These are phyloP conservation scores for Saccharomycopsis fermentans DNA, from an alignment of 805 yeast species.

Conservation along the genomic window DNA sequence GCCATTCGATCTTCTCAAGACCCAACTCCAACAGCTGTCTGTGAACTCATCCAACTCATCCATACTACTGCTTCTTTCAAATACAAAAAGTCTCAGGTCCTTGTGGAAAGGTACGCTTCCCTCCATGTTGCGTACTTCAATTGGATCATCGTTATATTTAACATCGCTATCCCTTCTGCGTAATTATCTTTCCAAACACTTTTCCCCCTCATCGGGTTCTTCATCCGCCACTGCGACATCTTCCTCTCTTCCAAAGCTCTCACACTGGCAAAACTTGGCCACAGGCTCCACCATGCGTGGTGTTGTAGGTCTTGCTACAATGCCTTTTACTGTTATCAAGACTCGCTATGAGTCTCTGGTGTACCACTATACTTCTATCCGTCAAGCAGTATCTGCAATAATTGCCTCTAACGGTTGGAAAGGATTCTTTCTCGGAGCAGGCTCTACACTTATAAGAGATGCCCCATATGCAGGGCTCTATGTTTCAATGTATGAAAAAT, in stretches of 20 bases:
- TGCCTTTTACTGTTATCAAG: slow-evolving; percentile 91
- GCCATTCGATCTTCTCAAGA: slow-evolving; percentile 90
- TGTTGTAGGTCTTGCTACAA: slow-evolving; percentile 72
- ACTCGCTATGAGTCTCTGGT: slow-evolving; percentile 80
- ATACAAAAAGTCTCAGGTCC: slow-evolving; percentile 24
- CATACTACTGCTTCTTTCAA: background rate
- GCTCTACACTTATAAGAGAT: slow-evolving; percentile 81
- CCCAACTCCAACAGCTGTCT: slow-evolving; percentile 54
- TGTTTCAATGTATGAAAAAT: slow-evolving; percentile 72
- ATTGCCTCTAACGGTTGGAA: slow-evolving; percentile 38
- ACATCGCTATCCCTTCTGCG: slow-evolving; percentile 60
- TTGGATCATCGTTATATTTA: slow-evolving; percentile 83
- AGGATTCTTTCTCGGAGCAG: slow-evolving; percentile 81
- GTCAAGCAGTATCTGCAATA: slow-evolving; percentile 50
- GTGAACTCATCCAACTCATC: background rate
- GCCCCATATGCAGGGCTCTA: slow-evolving; percentile 96
- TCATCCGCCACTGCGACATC: background rate
- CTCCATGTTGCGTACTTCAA: slow-evolving; percentile 77
- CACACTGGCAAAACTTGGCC: slow-evolving; percentile 55
- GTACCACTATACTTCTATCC: slow-evolving; percentile 57
- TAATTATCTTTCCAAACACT: slow-evolving; percentile 32
- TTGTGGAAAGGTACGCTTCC: slow-evolving; percentile 95
- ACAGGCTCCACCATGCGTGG: slow-evolving; percentile 78
- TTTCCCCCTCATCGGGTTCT: slow-evolving; percentile 10
- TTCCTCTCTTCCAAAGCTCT: slow-evolving; percentile 59